A percentile compares a stretch with the other conserved stretches of the same genome.
These are phyloP conservation scores for Andalucia godoyi DNA, from an alignment of 78 protist genomes.

Conservation along the genomic window DNA sequence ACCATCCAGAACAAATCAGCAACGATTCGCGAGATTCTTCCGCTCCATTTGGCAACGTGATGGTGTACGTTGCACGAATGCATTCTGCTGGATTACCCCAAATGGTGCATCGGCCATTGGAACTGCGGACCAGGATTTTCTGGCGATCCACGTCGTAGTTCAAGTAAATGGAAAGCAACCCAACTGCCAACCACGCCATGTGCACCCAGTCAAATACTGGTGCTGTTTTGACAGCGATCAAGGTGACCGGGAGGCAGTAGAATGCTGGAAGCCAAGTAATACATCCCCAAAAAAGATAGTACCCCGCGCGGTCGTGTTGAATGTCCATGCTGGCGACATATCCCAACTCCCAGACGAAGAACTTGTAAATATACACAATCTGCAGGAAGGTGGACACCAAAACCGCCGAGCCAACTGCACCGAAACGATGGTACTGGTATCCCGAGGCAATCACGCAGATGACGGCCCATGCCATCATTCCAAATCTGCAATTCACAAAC, in stretches of 20 bases:
- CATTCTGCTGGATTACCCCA: neutral
- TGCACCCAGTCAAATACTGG: neutral
- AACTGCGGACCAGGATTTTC: neutral
- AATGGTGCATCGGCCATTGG: neutral
- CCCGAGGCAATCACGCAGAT: neutral
- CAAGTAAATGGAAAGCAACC: neutral
- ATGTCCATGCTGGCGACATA: conserved; percentile 16
- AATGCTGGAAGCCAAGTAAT: neutral
- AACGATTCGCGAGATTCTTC: too few relatives aligned
- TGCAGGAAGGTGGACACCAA: neutral
- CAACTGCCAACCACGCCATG: neutral
- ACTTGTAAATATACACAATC: conserved; percentile 20
- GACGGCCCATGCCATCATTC: conserved; percentile 20
- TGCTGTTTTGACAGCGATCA: neutral
- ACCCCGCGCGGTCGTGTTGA: conserved; percentile 21
- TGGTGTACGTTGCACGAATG: neutral
- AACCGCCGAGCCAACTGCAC: neutral
- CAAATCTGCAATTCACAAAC: conserved; percentile 15
- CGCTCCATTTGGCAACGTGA: too few relatives aligned
- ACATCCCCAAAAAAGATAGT: conserved; percentile 27
- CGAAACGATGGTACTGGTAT: conserved; percentile 6
- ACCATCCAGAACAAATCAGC: conserved; percentile 88
- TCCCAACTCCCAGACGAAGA: conserved; percentile 24
- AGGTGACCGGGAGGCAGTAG: neutral
- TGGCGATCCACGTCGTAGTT: neutral